Evolutionary conservation across 768 basidiomycete species (phyloP), one percentile per base, ranked within the genome.

Genomic region (Multifurca ochricompacta): DNA sequence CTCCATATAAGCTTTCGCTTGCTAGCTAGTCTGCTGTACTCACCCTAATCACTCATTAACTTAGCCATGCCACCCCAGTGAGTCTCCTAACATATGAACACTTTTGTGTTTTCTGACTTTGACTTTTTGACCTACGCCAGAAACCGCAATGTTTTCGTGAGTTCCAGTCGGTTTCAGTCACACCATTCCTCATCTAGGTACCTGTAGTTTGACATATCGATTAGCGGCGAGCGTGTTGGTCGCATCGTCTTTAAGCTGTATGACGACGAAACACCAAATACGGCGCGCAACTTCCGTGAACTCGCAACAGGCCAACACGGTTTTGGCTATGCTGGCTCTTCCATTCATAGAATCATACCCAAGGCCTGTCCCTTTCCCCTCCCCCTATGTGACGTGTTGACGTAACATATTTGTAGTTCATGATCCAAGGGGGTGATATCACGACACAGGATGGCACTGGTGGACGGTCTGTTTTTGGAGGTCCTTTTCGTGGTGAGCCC

Each of bases 371-470:
- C 11, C 43, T 37, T 10, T 34, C 31, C 41, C 4, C 19, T 25
- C 37, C 41, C 42, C 5, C 7, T 4, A 3, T 30, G 37, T 25
- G 44, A 21, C 10, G 13, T n/a, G 13, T 45, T 45, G 16, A 28
- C 40, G 19, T 27, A 0, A 19, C 11, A 13, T 30, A 10, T 25
- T 6, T 32, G 2, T 56, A 71, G 78, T 89, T 87, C 72, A 91
- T 91, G 89, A 68, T 87, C 42, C 90, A 91, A 67, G 91, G 88
- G 23, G 91, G 91, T 23, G 91, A 93, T 70, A 91, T 91, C 69
- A 89, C 87, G 9, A 74, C 78, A 59, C 79, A 58, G 44, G 60
- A 90, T 58, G 87, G 87, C 13, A 90, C 85, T 0, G 87, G 90
- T 31, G 87, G 87, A n/a, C 76, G 82, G 67, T 90, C 87, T 13